phyloP scores from a whole-genome alignment of 306 rosid species.

The Corylus avellana region DNA sequence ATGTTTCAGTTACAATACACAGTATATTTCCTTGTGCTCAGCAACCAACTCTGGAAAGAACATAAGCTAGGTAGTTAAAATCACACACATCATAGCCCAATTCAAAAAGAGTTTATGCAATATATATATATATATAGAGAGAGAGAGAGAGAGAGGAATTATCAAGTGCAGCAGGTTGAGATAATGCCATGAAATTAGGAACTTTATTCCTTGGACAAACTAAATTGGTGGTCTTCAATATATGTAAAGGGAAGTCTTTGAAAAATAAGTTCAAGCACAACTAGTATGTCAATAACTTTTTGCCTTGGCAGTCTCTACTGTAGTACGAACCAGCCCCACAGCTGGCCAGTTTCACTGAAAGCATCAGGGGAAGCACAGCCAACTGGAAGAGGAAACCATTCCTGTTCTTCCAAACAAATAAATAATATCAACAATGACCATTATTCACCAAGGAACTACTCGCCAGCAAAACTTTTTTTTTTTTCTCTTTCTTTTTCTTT shows the following conservation, averaged over 20 bases:
- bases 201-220: too few relatives aligned
- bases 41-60: too few relatives aligned
- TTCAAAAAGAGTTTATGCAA: too few relatives aligned
- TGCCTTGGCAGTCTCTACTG: background rate
- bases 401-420: conserved; percentile 56
- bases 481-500: background rate
- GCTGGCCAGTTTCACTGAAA: conserved; percentile 91
- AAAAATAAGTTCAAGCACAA: too few relatives aligned
- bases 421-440: conserved; percentile 20
- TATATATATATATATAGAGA: too few relatives aligned
- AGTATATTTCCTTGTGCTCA: too few relatives aligned
- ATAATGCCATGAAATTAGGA: too few relatives aligned
- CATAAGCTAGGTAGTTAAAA: too few relatives aligned
- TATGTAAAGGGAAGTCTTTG: background rate
- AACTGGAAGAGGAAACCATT: conserved; percentile 80
- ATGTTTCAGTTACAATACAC: too few relatives aligned
- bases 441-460: conserved; percentile 27
- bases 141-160: too few relatives aligned
- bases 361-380: conserved; percentile 94
- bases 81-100: too few relatives aligned
- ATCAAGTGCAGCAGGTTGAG: too few relatives aligned
- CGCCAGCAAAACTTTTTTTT: conserved; percentile 74
- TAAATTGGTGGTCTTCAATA: background rate
- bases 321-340: conserved; percentile 73
- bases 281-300: background rate